phyloP scores from a whole-genome alignment of 331 rosid genomes.

The Quercus tomentella region DNA sequence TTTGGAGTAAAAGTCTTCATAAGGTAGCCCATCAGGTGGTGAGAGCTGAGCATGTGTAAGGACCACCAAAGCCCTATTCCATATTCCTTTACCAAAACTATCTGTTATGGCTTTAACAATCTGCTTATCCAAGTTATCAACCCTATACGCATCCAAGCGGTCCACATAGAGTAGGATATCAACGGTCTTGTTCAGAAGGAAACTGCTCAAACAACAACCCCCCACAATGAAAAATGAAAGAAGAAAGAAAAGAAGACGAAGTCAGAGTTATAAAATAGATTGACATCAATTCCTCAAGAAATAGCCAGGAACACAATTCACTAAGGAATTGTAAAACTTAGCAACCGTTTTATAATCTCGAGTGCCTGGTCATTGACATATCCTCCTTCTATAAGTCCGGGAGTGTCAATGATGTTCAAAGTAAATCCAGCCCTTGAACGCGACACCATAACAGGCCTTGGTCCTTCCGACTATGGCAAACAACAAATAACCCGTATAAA shows the following conservation, averaged over 20 bases:
- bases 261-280: background rate
- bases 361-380: conserved; percentile 77
- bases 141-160: conserved; percentile 90
- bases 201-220: conserved; percentile 43
- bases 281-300: background rate
- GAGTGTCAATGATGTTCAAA: conserved; percentile 87
- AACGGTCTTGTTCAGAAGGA: conserved; percentile 89
- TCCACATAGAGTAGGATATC: conserved; percentile 93
- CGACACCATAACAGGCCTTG: conserved; percentile 82
- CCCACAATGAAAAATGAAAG: conserved; percentile 1
- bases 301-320: background rate
- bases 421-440: conserved; percentile 88
- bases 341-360: conserved; percentile 68
- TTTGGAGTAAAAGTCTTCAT: conserved; percentile 72
- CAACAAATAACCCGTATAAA: background rate
- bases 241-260: background rate
- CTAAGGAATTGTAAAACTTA: background rate
- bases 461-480: conserved; percentile 68
- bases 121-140: conserved; percentile 85
- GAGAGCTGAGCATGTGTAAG: conserved; percentile 92
- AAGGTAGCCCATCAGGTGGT: conserved; percentile 88
- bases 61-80: conserved; percentile 83
- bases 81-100: conserved; percentile 81
- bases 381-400: conserved; percentile 98
- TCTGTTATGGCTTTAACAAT: conserved; percentile 73